These are phyloP conservation scores for Aspergillus sp. DNA, from an alignment of 2,329 filamentous ascomycete genomes.

Conservation along the genomic window DNA sequence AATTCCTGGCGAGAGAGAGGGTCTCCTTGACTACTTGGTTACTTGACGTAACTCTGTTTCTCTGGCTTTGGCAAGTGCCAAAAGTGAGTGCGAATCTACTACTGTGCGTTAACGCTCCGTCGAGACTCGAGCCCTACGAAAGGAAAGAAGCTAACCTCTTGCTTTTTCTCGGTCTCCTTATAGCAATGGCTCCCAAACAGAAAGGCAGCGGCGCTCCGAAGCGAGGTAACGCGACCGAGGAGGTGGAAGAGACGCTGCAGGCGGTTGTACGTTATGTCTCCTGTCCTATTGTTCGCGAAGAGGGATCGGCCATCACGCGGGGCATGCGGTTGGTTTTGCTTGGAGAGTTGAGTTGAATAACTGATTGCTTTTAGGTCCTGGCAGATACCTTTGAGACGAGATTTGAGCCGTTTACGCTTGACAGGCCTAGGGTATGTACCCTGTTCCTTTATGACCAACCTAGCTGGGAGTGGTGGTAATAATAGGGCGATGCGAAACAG, in stretches of 20 bases:
- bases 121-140: no score
- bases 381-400: conserved; percentile 91
- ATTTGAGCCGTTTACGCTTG: conserved; percentile 81
- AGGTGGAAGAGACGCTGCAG: conserved; percentile 55
- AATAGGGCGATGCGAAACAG: conserved; percentile 36
- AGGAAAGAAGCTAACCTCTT: not conserved
- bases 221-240: conserved; percentile 42
- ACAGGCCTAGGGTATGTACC: conserved; percentile 70
- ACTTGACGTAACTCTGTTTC: not conserved
- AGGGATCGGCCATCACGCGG: not conserved
- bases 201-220: conserved; percentile 25
- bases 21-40: not conserved
- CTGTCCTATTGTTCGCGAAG: not conserved
- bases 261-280: conserved; percentile 46
- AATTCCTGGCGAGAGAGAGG: not conserved
- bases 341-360: not conserved
- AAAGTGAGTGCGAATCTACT: not conserved
- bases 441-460: not conserved
- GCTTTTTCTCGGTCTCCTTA: not conserved
- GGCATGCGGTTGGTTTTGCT: not conserved
- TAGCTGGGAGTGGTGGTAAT: not conserved
- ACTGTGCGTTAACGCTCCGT: not conserved
- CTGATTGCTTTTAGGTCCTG: conserved; percentile 54
- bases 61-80: not conserved
- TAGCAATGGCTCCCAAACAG: conserved; percentile 29